phyloP scores from a whole-genome alignment of 148 eudicot genomes.

The Chenopodium quinoa region DNA sequence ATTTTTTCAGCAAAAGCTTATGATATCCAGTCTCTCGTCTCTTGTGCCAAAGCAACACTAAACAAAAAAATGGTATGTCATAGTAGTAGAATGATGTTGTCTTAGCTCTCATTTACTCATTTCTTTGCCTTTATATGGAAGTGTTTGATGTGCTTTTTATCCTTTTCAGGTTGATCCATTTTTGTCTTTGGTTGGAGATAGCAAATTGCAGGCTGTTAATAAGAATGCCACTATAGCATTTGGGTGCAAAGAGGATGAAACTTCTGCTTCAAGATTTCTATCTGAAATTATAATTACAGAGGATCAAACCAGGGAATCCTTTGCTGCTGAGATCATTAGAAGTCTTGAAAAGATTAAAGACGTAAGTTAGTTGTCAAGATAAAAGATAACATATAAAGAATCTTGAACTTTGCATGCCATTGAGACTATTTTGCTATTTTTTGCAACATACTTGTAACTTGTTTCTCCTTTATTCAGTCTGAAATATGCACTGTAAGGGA shows the following conservation, averaged over 20 bases:
- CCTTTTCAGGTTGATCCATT: conserved; percentile 76
- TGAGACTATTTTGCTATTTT: neutral
- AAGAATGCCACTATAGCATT: conserved; percentile 39
- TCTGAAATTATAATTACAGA: conserved; percentile 52
- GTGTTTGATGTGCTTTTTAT: conserved; percentile 3
- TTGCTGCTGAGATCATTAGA: conserved; percentile 56
- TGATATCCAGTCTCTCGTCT: conserved; percentile 56
- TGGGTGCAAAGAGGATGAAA: conserved; percentile 87
- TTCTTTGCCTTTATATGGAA: conserved; percentile 5
- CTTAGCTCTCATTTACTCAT: neutral
- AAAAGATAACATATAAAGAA: neutral
- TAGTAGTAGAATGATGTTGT: neutral
- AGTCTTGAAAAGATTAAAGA: conserved; percentile 55
- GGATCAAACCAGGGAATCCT: conserved; percentile 67
- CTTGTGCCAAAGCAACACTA: conserved; percentile 65
- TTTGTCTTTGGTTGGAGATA: conserved; percentile 72
- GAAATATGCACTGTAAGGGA: conserved; percentile 54
- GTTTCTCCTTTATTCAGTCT: conserved; percentile 42
- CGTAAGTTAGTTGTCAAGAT: conserved; percentile 34
- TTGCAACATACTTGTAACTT: conserved; percentile 13
- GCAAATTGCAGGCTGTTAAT: conserved; percentile 67
- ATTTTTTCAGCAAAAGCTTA: conserved; percentile 85
- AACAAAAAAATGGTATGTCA: conserved; percentile 52
- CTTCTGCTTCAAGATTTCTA: conserved; percentile 56
- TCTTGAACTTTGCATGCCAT: neutral